These are phyloP conservation scores for Microsporum canis DNA, from an alignment of 2,329 filamentous ascomycete species.

Conservation along the genomic window DNA sequence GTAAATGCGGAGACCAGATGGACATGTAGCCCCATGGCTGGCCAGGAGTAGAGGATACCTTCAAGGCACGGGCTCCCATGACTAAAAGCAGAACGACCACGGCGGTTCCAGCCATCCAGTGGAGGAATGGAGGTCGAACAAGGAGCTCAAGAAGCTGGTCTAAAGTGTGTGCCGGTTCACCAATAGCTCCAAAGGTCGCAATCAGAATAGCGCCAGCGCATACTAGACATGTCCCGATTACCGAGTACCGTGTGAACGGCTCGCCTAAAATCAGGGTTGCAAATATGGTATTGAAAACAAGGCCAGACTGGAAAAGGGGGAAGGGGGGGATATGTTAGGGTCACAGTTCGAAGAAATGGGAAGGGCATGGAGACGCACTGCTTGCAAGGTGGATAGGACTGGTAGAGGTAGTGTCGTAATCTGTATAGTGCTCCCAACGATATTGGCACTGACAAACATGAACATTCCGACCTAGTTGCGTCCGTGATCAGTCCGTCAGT, in stretches of 20 bases:
- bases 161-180: constrained; percentile 80
- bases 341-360: not conserved
- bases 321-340: constrained; percentile 1
- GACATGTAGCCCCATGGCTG: constrained; percentile 18
- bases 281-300: constrained; percentile 98
- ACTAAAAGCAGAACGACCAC: constrained; percentile 61
- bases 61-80: constrained; percentile 42
- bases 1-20: constrained; percentile 25
- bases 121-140: constrained; percentile 60
- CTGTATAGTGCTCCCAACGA: constrained; percentile 90
- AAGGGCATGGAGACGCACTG: constrained; percentile 36
- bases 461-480: constrained; percentile 63
- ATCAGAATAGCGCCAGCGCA: constrained; percentile 82
- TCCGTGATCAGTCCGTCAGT: not conserved
- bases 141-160: constrained; percentile 69
- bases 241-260: constrained; percentile 87
- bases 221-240: constrained; percentile 79
- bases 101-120: constrained; percentile 78
- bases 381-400: constrained; percentile 88
- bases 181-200: constrained; percentile 84
- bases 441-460: constrained; percentile 91
- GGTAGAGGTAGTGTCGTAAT: constrained; percentile 92
- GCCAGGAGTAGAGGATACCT: constrained; percentile 25
- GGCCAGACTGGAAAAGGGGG: constrained; percentile 49
- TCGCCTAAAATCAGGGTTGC: constrained; percentile 85